These are phyloP conservation scores for Annulohypoxylon truncatum DNA, from an alignment of 2,329 filamentous ascomycete species.

Conservation along the genomic window DNA sequence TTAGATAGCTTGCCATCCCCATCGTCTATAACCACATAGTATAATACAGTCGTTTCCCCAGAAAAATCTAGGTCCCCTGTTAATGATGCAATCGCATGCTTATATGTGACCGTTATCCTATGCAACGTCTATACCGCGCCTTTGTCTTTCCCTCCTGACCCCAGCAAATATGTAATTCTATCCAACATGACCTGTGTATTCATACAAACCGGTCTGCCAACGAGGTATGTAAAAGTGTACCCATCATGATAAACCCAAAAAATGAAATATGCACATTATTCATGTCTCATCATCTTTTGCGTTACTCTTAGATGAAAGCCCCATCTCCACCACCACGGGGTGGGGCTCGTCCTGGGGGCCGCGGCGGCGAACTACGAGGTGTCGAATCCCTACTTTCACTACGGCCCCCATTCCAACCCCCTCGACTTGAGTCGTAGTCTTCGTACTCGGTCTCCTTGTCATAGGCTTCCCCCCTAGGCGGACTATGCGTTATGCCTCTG, in stretches of 20 bases:
- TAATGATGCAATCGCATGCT: constrained; percentile 22
- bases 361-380: constrained; percentile 38
- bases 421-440: constrained; percentile 40
- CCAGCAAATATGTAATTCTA: constrained; percentile 3
- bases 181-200: constrained; percentile 16
- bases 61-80: constrained; percentile 29
- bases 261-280: constrained; percentile 40
- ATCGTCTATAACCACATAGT: constrained; percentile 12
- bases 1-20: not conserved
- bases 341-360: constrained; percentile 39
- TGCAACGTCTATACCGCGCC: constrained; percentile 17
- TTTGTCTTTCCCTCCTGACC: constrained; percentile 8
- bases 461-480: constrained; percentile 50
- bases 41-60: constrained; percentile 28
- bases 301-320: constrained; percentile 29
- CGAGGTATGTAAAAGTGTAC: constrained; percentile 14
- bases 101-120: constrained; percentile 26
- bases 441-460: constrained; percentile 48
- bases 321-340: constrained; percentile 30
- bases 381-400: constrained; percentile 37
- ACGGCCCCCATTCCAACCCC: constrained; percentile 45
- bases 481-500: constrained; percentile 56
- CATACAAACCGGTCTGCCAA: constrained; percentile 24
- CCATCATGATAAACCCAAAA: constrained; percentile 38
- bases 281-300: constrained; percentile 45